Conservation (phyloP, 176 grass and related monocot species). For the Raddia guianensis region DNA sequence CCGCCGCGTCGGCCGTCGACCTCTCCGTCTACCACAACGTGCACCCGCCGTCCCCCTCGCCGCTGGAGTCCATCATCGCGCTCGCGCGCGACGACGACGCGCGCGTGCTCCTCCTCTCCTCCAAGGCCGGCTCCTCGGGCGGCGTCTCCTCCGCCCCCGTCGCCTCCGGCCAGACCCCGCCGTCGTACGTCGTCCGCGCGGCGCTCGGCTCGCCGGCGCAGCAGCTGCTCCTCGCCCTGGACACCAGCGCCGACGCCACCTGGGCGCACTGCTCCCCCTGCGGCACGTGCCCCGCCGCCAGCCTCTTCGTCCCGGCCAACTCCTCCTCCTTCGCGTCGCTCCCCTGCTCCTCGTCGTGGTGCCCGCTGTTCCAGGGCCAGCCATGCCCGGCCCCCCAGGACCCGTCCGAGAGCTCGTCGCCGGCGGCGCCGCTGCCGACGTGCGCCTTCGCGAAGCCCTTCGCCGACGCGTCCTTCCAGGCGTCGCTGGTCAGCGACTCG, state of each 20-base stretch:
- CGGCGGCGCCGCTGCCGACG: conserved; percentile 37
- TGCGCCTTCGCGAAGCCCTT: conserved; percentile 74
- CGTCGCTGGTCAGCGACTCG: conserved; percentile 68
- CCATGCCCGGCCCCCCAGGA: conserved; percentile 50
- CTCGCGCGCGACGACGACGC: conserved; percentile 69
- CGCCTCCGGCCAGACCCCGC: conserved; percentile 82
- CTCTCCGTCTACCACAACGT: conserved; percentile 72
- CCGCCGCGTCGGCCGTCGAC: conserved; percentile 37
- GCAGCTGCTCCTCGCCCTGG: conserved; percentile 67
- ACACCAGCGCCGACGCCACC: conserved; percentile 92
- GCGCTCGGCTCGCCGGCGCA: conserved; percentile 72
- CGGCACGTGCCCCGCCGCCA: conserved; percentile 58
- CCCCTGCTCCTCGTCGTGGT: conserved; percentile 73
- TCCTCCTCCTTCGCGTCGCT: conserved; percentile 74
- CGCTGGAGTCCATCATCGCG: conserved; percentile 67
- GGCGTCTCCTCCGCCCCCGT: conserved; percentile 66
- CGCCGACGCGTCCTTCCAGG: conserved; percentile 76
- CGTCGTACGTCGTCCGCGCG: conserved; percentile 83
- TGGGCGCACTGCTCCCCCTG: conserved; percentile 91
- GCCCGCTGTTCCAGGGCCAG: conserved; percentile 68
- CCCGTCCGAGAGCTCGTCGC: conserved; percentile 23
- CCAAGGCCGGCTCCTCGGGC: conserved; percentile 51
- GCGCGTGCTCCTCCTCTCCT: conserved; percentile 73
- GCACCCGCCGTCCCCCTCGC: conserved; percentile 56
- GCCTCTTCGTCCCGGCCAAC: conserved; percentile 69